These are phyloP conservation scores for Fistulifera pelliculosa DNA, from an alignment of 108 stramenopile genomes.

Conservation along the genomic window DNA sequence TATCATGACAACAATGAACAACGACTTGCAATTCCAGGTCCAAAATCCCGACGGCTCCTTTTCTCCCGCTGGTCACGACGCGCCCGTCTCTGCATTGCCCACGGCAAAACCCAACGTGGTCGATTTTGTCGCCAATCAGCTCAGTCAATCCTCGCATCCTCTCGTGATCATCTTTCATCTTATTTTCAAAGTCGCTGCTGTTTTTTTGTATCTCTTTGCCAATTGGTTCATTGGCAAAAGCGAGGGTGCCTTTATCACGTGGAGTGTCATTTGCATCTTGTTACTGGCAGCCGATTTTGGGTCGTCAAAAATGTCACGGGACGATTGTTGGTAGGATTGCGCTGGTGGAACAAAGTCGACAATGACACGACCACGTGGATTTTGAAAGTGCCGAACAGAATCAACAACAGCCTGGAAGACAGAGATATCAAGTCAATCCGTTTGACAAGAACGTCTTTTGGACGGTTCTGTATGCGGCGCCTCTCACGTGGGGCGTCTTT, in stretches of 20 bases:
- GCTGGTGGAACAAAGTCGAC: constrained; percentile 97
- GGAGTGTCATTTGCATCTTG: constrained; percentile 87
- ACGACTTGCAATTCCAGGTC: constrained; percentile 1
- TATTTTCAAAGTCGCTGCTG: constrained; percentile 80
- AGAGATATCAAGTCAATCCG: constrained; percentile 20
- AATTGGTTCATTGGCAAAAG: constrained; percentile 31
- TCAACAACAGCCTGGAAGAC: not conserved
- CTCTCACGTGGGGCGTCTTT: constrained; percentile 62
- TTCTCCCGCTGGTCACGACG: not conserved
- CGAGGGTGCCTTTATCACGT: constrained; percentile 47
- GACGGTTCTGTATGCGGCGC: constrained; percentile 84
- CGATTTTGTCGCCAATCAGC: constrained; percentile 8
- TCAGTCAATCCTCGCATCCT: constrained; percentile 68
- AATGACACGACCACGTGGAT: constrained; percentile 83
- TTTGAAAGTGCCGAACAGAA: constrained; percentile 67
- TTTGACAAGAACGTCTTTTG: constrained; percentile 90
- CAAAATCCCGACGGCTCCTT: not conserved
- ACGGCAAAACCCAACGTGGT: not conserved
- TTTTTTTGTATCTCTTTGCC: constrained; percentile 86
- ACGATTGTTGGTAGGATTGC: constrained; percentile 83
- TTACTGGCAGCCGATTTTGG: constrained; percentile 94
- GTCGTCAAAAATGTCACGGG: constrained; percentile 90
- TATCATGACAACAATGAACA: not conserved
- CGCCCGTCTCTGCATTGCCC: not conserved
- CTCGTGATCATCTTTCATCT: constrained; percentile 84